These are phyloP conservation scores for Allantophomopsis lycopodina DNA, from an alignment of 2,329 filamentous ascomycete species.

Conservation along the genomic window DNA sequence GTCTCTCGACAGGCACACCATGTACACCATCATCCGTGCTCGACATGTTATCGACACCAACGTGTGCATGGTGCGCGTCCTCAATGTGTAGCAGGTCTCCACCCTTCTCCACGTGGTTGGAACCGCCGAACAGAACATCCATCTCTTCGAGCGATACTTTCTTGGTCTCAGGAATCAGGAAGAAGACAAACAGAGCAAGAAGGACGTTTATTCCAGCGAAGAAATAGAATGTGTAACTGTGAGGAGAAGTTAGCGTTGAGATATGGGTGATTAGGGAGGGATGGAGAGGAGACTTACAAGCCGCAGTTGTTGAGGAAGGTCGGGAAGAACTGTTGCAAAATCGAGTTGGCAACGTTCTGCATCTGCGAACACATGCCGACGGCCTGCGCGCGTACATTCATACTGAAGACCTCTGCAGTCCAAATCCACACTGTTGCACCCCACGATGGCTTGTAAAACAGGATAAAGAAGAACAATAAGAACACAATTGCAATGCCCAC, in stretches of 20 bases:
- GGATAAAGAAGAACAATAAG: constrained; percentile 50
- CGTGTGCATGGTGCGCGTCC: constrained; percentile 11
- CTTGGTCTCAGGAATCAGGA: constrained; percentile 40
- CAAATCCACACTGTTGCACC: constrained; percentile 60
- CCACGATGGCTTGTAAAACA: constrained; percentile 59
- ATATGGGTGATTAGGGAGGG: not conserved
- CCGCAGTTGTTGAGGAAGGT: constrained; percentile 44
- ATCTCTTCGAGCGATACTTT: constrained; percentile 38
- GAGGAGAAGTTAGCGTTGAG: not conserved
- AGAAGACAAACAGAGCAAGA: constrained; percentile 33
- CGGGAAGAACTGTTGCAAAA: constrained; percentile 60
- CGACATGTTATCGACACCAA: constrained; percentile 20
- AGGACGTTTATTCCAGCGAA: constrained; percentile 34
- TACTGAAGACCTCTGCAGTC: constrained; percentile 55
- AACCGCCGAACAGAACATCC: constrained; percentile 34
- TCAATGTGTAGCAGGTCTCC: constrained; percentile 12
- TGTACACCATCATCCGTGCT: no score
- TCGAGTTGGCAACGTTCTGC: constrained; percentile 51
- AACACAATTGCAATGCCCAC: constrained; percentile 58
- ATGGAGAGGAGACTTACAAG: constrained; percentile 14
- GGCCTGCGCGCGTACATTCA: constrained; percentile 59
- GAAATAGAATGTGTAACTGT: constrained; percentile 27
- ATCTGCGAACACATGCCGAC: constrained; percentile 51
- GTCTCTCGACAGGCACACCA: no score
- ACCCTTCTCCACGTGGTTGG: constrained; percentile 16